Base-by-base conservation (phyloP, 148 eudicot species). In the Heliosperma pusillum region DNA sequence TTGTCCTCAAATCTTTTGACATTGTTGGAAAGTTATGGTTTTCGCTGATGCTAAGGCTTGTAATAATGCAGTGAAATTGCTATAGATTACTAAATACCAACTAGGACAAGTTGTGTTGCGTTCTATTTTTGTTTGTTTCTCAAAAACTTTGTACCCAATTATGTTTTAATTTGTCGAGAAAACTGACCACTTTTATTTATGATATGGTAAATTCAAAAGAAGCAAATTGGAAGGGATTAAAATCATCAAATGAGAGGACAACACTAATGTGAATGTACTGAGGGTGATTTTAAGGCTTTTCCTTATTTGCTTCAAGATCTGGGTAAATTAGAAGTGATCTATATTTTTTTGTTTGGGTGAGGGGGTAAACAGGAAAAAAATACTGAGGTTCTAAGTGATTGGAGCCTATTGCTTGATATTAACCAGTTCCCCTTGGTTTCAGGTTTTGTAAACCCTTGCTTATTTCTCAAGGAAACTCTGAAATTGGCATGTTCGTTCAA, bases 371-470 rank as follows among this genome's bases (percentile, higher is more conserved):
- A 47, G 53, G 12, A 47, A 47, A 36, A 47, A 9, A 15, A 12
- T 16, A 47, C 17, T 47, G 22, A 59, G 63, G 12, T 59, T 42
- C 20, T 22, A 0, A 36, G n/a, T 26, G 25, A 33, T 55, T 36
- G 66, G 44, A 56, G 45, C 15, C 61, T 72, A 26, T 69, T 57
- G 50, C 13, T 66, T 67, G 62, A 13, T 79, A 74, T 7, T 69
- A 26, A 74, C 30, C 50, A 12, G 26, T 11, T 30, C 12, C 25
- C 9, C 25, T 68, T 84, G 33, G 74, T 78, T 77, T 36, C 90
- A 94, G 98, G 82, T 92, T 94, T 82, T 91, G 93, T 78, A 85
- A 84, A 83, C 98, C 98, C 36, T 84, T 91, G 72, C 78, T 83
- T 65, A 69, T 71, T 63, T 73, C 80, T 73, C 80, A 82, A 65